phyloP scores from a whole-genome alignment of 345 rosid genomes.

The thale cress (Arabidopsis thaliana) region TAIR10.1 NC_003071.7:15632001-15632500 shows the following conservation, averaged over 20 bases:
- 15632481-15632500: background rate
- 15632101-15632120: background rate
- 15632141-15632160: background rate
- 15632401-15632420: slow-evolving; percentile 19
- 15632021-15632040: background rate
- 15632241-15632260: too few relatives aligned
- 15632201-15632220: background rate
- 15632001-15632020: background rate
- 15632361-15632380: background rate
- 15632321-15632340: too few relatives aligned
- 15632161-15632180: background rate
- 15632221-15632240: background rate
- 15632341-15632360: too few relatives aligned
- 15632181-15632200: background rate
- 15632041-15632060: background rate
- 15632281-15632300: background rate
- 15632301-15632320: background rate
- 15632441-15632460: slow-evolving; percentile 33
- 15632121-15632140: too few relatives aligned
- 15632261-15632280: too few relatives aligned
- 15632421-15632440: slow-evolving; percentile 44
- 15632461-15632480: slow-evolving; percentile 28
- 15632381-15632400: slow-evolving; percentile 9
- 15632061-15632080: background rate
- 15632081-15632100: background rate